phyloP scores from a whole-genome alignment of 768 basidiomycete genomes.

The Leucosporidium creatinivorum region DNA sequence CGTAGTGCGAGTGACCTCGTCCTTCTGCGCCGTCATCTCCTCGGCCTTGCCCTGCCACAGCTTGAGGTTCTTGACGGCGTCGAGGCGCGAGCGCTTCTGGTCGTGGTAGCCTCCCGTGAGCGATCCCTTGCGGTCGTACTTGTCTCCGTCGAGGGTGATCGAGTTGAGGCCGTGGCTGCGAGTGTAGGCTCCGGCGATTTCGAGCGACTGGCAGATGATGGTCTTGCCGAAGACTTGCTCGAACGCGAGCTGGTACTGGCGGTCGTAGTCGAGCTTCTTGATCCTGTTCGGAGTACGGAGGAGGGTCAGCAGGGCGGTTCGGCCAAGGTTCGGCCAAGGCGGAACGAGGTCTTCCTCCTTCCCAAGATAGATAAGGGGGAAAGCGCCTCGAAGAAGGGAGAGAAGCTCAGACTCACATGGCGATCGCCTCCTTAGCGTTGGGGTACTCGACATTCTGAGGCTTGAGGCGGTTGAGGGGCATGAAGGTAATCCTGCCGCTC shows the following conservation, averaged over 20 bases:
- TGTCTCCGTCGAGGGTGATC: conserved; percentile 95
- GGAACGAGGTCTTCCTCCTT: neutral
- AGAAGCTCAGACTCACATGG: conserved; percentile 54
- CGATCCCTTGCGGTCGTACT: conserved; percentile 91
- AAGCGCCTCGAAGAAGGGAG: conserved; percentile 53
- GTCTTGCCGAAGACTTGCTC: conserved; percentile 97
- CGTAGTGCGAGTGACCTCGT: conserved; percentile 68
- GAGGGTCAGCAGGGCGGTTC: neutral
- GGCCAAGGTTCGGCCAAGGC: neutral
- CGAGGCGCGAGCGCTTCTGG: conserved; percentile 77
- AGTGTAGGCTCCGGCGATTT: conserved; percentile 86
- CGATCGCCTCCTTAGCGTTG: conserved; percentile 43
- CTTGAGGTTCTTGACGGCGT: conserved; percentile 69
- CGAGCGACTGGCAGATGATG: conserved; percentile 86
- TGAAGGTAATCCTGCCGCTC: conserved; percentile 91
- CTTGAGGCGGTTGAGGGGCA: conserved; percentile 91
- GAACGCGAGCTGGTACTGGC: conserved; percentile 68
- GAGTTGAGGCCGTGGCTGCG: conserved; percentile 92
- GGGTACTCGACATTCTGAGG: conserved; percentile 62
- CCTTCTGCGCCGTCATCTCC: conserved; percentile 55
- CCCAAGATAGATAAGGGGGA: conserved; percentile 38
- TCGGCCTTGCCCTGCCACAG: conserved; percentile 68
- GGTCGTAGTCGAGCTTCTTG: conserved; percentile 70
- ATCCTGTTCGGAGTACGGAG: conserved; percentile 43
- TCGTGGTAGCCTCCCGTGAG: conserved; percentile 96